Conservation (phyloP, 805 yeast species). For the Yarrowia divulgata region DNA sequence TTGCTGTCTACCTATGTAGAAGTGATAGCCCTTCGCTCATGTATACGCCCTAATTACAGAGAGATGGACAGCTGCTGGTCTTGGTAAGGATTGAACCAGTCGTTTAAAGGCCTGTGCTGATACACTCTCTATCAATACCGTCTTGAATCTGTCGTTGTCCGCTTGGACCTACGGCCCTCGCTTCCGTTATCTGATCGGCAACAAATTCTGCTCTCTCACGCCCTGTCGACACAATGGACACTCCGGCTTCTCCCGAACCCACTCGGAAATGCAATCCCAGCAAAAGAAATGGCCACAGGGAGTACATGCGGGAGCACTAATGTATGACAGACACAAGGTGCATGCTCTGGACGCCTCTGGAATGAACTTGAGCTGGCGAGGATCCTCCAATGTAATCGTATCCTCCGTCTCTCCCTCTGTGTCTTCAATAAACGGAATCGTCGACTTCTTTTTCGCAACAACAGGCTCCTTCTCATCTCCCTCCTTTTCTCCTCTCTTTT, state of each 20-base stretch:
- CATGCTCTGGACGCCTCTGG: constrained; percentile 76
- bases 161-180: neutral
- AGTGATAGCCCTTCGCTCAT: too few species aligned
- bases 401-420: constrained; percentile 39
- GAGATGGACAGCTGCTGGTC: too few species aligned
- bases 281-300: constrained; percentile 94
- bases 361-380: constrained; percentile 66
- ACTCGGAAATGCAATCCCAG: constrained; percentile 87
- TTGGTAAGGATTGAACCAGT: too few species aligned
- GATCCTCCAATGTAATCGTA: constrained; percentile 57
- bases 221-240: constrained; percentile 90
- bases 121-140: too few species aligned
- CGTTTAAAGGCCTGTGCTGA: too few species aligned
- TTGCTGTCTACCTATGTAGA: too few species aligned
- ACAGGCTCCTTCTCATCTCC: neutral
- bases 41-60: too few species aligned
- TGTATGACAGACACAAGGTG: constrained; percentile 79
- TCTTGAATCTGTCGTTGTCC: neutral
- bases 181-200: constrained; percentile 56
- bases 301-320: constrained; percentile 84
- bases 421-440: constrained; percentile 40
- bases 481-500: neutral
- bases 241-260: constrained; percentile 87
- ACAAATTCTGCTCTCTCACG: constrained; percentile 65
- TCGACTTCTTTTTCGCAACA: constrained; percentile 40